Evolutionary conservation across 345 rosid species (phyloP).

Genomic region (Eutrema japonicum): DNA sequence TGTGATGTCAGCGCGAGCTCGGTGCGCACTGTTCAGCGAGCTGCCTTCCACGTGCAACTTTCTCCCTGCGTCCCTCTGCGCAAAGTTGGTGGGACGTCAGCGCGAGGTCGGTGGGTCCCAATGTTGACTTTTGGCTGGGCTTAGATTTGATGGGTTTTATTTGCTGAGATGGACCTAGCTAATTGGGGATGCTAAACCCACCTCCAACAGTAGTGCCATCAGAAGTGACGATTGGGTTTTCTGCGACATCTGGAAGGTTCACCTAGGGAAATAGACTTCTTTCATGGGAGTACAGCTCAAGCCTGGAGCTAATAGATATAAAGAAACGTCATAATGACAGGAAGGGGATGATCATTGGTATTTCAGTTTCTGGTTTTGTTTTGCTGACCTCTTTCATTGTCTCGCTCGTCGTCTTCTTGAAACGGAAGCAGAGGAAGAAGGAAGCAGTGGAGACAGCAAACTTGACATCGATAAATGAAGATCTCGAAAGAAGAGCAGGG

Average conservation of each 20-base stretch:
- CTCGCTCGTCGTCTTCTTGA: constrained; percentile 18
- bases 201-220: too few relatives aligned
- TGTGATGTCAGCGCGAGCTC: too few relatives aligned
- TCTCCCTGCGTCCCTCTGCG: too few relatives aligned
- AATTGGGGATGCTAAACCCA: too few relatives aligned
- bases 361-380: constrained; percentile 35
- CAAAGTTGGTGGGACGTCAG: too few relatives aligned
- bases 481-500: constrained; percentile 60
- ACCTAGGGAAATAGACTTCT: constrained; percentile 40
- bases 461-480: constrained; percentile 49
- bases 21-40: too few relatives aligned
- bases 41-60: too few relatives aligned
- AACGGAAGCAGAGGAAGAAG: constrained; percentile 25
- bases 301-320: constrained; percentile 38
- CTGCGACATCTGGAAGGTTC: constrained; percentile 43
- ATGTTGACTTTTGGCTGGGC: too few relatives aligned
- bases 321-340: constrained; percentile 19
- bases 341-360: constrained; percentile 21
- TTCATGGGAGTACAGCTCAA: constrained; percentile 53
- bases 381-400: constrained; percentile 21
- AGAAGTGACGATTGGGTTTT: constrained; percentile 52
- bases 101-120: too few relatives aligned
- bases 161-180: too few relatives aligned
- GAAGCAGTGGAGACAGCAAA: constrained; percentile 31
- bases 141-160: too few relatives aligned